These are phyloP conservation scores for Phytophthora citricola DNA, from an alignment of 352 stramenopile genomes.

Conservation along the genomic window DNA sequence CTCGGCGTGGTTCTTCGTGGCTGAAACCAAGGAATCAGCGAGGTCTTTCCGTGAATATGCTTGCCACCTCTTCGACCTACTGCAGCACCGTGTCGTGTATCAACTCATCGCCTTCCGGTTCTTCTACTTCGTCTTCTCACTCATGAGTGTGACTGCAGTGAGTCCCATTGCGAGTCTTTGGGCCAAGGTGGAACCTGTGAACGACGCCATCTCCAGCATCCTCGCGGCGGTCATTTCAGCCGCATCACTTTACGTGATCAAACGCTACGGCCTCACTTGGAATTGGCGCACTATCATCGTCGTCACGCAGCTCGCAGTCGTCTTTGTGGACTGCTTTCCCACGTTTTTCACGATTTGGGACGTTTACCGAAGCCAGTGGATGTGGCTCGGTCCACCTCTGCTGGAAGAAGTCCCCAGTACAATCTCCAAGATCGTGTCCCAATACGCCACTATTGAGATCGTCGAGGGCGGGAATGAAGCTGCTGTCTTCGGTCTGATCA, in stretches of 20 bases:
- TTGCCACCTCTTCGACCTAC: slow-evolving; percentile 44
- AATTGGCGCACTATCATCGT: slow-evolving; percentile 53
- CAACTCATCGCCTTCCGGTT: slow-evolving; percentile 57
- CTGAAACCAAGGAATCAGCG: slow-evolving; percentile 32
- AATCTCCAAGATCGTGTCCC: slow-evolving; percentile 51
- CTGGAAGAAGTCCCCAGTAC: slow-evolving; percentile 44
- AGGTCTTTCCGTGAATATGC: slow-evolving; percentile 26
- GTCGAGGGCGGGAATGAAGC: slow-evolving; percentile 54
- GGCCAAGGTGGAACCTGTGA: slow-evolving; percentile 52
- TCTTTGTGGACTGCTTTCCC: slow-evolving; percentile 49
- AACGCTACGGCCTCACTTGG: slow-evolving; percentile 48
- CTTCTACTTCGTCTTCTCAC: slow-evolving; percentile 48
- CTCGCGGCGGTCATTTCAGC: slow-evolving; percentile 41
- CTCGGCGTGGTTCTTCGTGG: slow-evolving; percentile 52
- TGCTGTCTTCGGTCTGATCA: slow-evolving; percentile 54
- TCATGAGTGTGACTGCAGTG: slow-evolving; percentile 41
- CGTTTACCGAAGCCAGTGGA: slow-evolving; percentile 58
- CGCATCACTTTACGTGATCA: slow-evolving; percentile 38
- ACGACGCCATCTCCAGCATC: slow-evolving; percentile 41
- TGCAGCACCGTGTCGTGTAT: slow-evolving; percentile 56
- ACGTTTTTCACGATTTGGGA: slow-evolving; percentile 62
- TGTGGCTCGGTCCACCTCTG: slow-evolving; percentile 59
- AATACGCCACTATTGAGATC: slow-evolving; percentile 57
- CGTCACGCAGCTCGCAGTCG: slow-evolving; percentile 41
- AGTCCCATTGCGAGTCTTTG: slow-evolving; percentile 44